Base-by-base conservation (phyloP, 2,329 filamentous ascomycete species). In the Onygena corvina region DNA sequence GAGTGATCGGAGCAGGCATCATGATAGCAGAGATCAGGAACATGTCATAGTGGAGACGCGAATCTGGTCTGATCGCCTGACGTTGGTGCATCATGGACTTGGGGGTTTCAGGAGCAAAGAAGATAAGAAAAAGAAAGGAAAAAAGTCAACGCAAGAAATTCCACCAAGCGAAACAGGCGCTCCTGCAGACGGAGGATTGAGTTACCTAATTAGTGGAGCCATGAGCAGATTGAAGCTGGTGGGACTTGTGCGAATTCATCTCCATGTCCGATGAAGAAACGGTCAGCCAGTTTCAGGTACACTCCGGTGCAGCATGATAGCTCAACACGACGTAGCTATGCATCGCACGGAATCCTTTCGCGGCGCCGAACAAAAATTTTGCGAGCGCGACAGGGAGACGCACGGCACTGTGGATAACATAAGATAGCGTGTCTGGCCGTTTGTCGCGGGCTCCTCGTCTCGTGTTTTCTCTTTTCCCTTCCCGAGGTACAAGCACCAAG, bases 1-100 rank as follows among this genome's bases (percentile, higher is more conserved):
- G 42, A 42, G 49, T 36, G 49, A 53, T 53, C 48, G 35, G 47
- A 55, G 47, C 52, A 52, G 46, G 53, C 53, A 53, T 50, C 42
- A 33, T 18, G 23, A n/a, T 21, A 34, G 30, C 34, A 55, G 50
- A 36, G 49, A 38, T 33, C 40, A 55, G 49, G 49, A 50, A 40
- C 44, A 46, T 47, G 50, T 51, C 49, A 51, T 50, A 49, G 46
- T 48, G 46, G 50, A 44, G 50, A 51, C 34, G 35, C 42, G 29
- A 46, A 48, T 49, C 50, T 47, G 48, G 52, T 40, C 36, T 40
- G 36, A 47, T 50, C 50, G 47, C 29, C 48, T 52, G 50, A 48
- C 50, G 30, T 46, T 54, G 48, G 48, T 42, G 36, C 34, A 23
- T 40, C 35, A 23, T 42, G 45, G 30, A 9, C 7, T 35, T 47